phyloP scores from a whole-genome alignment of 2,329 filamentous ascomycete genomes.

The Coleophoma eucalyptorum region DNA sequence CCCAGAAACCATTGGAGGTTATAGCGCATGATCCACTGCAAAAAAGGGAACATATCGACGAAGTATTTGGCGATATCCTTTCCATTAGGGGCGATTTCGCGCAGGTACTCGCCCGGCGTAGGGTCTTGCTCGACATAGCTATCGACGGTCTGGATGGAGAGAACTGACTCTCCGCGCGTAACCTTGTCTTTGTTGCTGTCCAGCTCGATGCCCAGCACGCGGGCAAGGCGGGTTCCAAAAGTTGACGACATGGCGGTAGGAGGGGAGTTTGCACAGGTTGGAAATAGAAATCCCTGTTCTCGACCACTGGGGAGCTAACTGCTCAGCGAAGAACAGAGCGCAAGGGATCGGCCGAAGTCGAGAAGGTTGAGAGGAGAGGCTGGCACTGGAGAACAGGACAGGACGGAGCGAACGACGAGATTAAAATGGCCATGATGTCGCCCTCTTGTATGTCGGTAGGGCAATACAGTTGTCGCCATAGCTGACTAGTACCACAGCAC shows the following conservation, averaged over 20 bases:
- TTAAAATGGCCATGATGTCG: no score
- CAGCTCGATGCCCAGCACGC: slow-evolving; percentile 78
- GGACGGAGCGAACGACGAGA: no score
- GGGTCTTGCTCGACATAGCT: slow-evolving; percentile 83
- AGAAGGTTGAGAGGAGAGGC: no score
- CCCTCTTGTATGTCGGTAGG: no score
- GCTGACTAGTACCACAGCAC: no score
- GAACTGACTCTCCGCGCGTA: slow-evolving; percentile 74
- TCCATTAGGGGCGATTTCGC: slow-evolving; percentile 55
- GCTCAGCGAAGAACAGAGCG: no score
- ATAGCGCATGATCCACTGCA: slow-evolving; percentile 85
- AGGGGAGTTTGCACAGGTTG: no score
- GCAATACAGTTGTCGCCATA: no score
- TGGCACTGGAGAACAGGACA: no score
- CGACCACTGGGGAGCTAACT: no score
- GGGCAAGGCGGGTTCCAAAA: slow-evolving; percentile 73
- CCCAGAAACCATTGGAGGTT: slow-evolving; percentile 86
- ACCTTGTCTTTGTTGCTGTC: slow-evolving; percentile 59
- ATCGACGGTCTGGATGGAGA: slow-evolving; percentile 69
- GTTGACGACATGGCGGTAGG: slow-evolving; percentile 24
- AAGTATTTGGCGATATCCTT: slow-evolving; percentile 56
- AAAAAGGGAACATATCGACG: slow-evolving; percentile 77
- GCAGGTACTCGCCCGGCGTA: slow-evolving; percentile 68
- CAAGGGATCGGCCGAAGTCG: no score
- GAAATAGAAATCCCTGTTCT: no score